Percentiles rank a stretch among this genome's conserved stretches.
phyloP scores from a whole-genome alignment of 176 grass and related monocot species.

The Triticum timopheevii region DNA sequence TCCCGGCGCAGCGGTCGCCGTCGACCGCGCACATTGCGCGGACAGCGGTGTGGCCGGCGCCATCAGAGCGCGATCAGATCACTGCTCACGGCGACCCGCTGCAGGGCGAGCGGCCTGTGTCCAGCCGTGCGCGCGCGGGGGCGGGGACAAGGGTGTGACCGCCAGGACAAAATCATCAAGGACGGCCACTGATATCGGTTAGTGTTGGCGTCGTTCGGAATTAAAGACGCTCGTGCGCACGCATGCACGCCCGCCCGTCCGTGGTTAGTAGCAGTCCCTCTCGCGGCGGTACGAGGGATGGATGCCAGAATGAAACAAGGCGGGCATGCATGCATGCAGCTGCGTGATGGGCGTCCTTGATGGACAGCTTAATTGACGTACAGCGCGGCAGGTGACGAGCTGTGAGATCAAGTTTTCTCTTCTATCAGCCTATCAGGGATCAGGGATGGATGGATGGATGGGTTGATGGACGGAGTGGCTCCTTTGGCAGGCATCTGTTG shows the following conservation, averaged over 20 bases:
- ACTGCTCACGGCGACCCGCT: not conserved
- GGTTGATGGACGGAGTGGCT: not conserved
- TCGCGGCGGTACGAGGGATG: not conserved
- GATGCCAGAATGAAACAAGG: not conserved
- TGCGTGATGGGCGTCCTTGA: not conserved
- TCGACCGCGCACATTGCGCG: not conserved
- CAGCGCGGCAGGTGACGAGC: not conserved
- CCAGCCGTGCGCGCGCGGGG: not conserved
- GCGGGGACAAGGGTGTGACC: not conserved
- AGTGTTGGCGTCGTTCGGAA: not conserved
- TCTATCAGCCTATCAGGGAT: not conserved
- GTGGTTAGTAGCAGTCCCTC: not conserved
- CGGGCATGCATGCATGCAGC: not conserved
- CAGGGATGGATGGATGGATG: not conserved
- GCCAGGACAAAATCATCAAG: not conserved
- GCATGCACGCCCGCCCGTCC: not conserved
- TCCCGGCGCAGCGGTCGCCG: not conserved
- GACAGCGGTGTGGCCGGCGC: not conserved
- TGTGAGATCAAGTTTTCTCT: not conserved
- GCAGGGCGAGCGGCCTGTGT: conserved; percentile 7
- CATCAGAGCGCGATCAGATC: not conserved
- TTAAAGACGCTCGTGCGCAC: not conserved
- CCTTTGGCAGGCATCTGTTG: not conserved
- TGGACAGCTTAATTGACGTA: not conserved
- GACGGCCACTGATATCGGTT: not conserved